Percentiles rank a stretch among this genome's conserved stretches.
Conservation (phyloP, 2,329 filamentous ascomycete genomes). For the Aspergillus sp. region DNA sequence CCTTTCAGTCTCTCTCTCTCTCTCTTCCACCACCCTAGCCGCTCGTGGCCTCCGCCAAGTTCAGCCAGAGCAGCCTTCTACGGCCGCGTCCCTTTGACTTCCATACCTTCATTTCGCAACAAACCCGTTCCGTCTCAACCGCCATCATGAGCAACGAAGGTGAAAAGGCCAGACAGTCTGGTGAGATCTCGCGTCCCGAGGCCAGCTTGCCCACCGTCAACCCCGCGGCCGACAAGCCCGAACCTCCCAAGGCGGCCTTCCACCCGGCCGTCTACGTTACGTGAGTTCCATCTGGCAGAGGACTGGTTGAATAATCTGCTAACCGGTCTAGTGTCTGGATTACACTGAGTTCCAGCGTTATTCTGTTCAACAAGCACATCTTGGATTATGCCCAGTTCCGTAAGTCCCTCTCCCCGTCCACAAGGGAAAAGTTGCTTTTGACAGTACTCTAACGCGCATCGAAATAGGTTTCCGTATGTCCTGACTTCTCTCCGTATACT, state of each 20-base stretch:
- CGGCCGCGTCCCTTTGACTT: slow-evolving; percentile 43
- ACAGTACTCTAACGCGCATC: slow-evolving; percentile 19
- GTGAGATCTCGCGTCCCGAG: slow-evolving; percentile 48
- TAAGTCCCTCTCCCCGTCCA: slow-evolving; percentile 38
- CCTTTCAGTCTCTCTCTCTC: not conserved
- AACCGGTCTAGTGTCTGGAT: slow-evolving; percentile 67
- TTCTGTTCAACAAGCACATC: slow-evolving; percentile 99
- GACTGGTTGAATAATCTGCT: too few species aligned
- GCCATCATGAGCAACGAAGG: slow-evolving; percentile 53
- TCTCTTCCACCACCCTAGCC: slow-evolving; percentile 4
- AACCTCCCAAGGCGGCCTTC: slow-evolving; percentile 55
- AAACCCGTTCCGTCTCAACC: slow-evolving; percentile 19
- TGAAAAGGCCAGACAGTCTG: slow-evolving; percentile 77
- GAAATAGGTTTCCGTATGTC: too few species aligned
- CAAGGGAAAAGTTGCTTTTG: not conserved
- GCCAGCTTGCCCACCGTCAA: slow-evolving; percentile 70
- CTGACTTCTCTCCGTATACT: slow-evolving; percentile 34
- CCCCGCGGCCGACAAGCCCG: slow-evolving; percentile 62
- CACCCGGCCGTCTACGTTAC: slow-evolving; percentile 81
- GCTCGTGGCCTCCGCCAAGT: slow-evolving; percentile 38
- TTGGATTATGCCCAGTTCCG: slow-evolving; percentile 76
- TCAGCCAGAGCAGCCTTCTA: slow-evolving; percentile 34
- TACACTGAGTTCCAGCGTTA: slow-evolving; percentile 81
- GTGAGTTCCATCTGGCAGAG: slow-evolving; percentile 27
- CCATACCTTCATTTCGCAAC: slow-evolving; percentile 38